phyloP scores from a whole-genome alignment of 2,329 filamentous ascomycete species.

The Spiromastix sp. region DNA sequence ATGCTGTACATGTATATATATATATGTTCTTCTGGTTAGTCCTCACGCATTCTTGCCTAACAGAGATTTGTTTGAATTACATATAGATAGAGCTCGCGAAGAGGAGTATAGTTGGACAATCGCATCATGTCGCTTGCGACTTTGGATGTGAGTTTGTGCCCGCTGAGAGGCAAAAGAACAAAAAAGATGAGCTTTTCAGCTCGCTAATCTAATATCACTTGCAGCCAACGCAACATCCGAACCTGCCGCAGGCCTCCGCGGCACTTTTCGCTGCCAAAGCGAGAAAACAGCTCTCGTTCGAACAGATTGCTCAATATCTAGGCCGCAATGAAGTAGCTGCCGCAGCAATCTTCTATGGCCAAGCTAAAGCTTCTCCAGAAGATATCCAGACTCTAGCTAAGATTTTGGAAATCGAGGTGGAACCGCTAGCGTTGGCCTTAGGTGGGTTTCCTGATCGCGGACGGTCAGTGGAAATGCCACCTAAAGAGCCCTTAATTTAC shows the following conservation, averaged over 20 bases:
- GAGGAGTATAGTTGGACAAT: too few relatives aligned
- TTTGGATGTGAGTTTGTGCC: too few relatives aligned
- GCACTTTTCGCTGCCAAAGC: constrained; percentile 77
- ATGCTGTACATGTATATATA: too few relatives aligned
- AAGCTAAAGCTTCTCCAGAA: constrained; percentile 60
- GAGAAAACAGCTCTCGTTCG: constrained; percentile 63
- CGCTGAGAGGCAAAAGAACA: too few relatives aligned
- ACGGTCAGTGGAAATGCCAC: constrained; percentile 68
- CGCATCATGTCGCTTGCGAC: too few relatives aligned
- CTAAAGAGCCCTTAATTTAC: constrained; percentile 79
- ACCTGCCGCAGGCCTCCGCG: constrained; percentile 60
- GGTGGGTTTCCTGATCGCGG: constrained; percentile 72
- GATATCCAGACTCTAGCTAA: constrained; percentile 58
- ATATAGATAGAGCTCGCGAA: too few relatives aligned
- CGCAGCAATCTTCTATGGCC: constrained; percentile 85
- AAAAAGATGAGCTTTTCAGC: too few relatives aligned
- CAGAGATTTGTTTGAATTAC: too few relatives aligned
- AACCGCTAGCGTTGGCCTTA: constrained; percentile 51
- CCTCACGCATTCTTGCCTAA: too few relatives aligned
- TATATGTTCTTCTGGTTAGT: too few relatives aligned
- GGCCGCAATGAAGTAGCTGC: constrained; percentile 73
- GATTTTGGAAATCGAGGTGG: constrained; percentile 51
- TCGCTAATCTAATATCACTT: neutral
- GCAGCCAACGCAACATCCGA: constrained; percentile 55
- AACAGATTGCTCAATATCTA: constrained; percentile 61